Percentiles rank a stretch among this genome's conserved stretches.
Evolutionary conservation across 1,284 basidiomycete species (phyloP).

Genomic region (Ustilago cynodontis): DNA sequence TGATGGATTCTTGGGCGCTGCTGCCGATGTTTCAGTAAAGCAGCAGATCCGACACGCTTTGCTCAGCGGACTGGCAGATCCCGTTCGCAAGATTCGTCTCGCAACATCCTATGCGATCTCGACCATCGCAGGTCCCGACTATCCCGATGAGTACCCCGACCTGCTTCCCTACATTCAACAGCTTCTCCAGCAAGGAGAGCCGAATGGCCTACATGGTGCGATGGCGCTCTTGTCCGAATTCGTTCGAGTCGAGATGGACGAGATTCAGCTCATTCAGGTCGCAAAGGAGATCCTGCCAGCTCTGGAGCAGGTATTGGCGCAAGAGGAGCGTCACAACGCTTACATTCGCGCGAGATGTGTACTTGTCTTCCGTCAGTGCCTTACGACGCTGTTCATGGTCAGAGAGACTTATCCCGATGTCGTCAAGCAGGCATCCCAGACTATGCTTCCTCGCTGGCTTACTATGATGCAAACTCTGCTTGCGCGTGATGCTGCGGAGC

Average conservation of each 20-base stretch:
- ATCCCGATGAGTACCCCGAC: conserved; percentile 65
- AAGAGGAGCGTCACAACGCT: conserved; percentile 43
- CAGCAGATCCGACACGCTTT: conserved; percentile 51
- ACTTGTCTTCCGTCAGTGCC: conserved; percentile 89
- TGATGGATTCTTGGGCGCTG: conserved; percentile 53
- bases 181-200: conserved; percentile 45
- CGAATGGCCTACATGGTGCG: conserved; percentile 58
- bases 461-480: conserved; percentile 53
- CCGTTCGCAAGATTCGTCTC: conserved; percentile 57
- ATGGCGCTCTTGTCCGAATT: conserved; percentile 65
- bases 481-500: conserved; percentile 22
- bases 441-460: conserved; percentile 85
- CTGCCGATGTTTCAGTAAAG: conserved; percentile 54
- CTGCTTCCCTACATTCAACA: conserved; percentile 56
- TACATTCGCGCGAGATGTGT: conserved; percentile 79
- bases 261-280: conserved; percentile 63
- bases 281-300: conserved; percentile 61
- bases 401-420: conserved; percentile 89
- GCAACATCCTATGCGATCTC: conserved; percentile 60
- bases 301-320: conserved; percentile 55
- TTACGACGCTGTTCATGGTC: conserved; percentile 91
- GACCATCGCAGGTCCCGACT: conserved; percentile 63
- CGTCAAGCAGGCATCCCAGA: conserved; percentile 83
- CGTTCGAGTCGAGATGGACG: conserved; percentile 66
- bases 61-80: conserved; percentile 54